Evolutionary conservation across 805 yeast genomes (phyloP), one percentile per base, ranked within the genome.

Genomic region (Tetrapisispora iriomotensis): DNA sequence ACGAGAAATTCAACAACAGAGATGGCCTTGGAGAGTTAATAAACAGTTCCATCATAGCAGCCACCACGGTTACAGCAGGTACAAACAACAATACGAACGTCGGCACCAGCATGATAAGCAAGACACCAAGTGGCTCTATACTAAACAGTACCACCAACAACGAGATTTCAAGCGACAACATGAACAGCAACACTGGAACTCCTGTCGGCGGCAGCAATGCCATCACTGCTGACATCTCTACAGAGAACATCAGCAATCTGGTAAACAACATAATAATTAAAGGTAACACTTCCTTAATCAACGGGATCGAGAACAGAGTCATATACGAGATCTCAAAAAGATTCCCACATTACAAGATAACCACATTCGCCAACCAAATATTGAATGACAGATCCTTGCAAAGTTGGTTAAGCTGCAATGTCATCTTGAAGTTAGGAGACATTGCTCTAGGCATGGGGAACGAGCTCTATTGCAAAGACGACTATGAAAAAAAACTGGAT

Each of bases 321-420:
- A 74, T 79, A 48, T 70, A 73, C 42, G 96, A 86, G 51, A 64
- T 87, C 41, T 69, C 79, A 13, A 65, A 68, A 33, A 61, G 72
- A 39, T 82, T 86, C 56, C 94, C 95, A 13, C 92, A 92, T 38
- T 70, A 86, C 53, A 88, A 87, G 58, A 73, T 87, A 29, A 68
- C 95, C 47, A 70, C 88, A n/a, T 88, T 83, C 54, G 82, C 94
- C 2, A 75, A 78, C 24, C 95, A 95, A 37, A 75, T 75, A 50
- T 61, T 79, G 17, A 65, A 70, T 41, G 95, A 87, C 59, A 72
- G 96, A 53, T 71, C 74, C 46, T 77, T 74, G 51, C 81, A 85
- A 43, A 69, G 86, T 15, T 87, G 95, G 94, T 75, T 83, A 32
- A 95, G 95, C 22, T 94, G 92, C 37, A 46, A 44, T 20, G 46